Evolutionary conservation across 805 yeast genomes (phyloP).

Genomic region (Candida montana): DNA sequence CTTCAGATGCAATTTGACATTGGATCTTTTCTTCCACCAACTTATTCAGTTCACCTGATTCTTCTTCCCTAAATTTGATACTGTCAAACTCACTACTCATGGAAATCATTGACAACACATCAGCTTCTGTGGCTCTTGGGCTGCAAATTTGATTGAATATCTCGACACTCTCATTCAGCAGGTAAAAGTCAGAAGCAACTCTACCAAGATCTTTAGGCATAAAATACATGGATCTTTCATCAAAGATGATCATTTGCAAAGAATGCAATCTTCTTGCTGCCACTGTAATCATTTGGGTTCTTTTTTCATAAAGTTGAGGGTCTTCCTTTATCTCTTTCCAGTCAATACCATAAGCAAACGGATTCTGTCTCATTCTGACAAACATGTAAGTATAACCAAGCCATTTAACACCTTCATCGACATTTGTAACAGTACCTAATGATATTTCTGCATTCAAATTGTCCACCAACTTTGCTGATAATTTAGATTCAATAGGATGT

Average conservation of each 20-base stretch:
- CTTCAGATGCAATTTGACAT: conserved; percentile 77
- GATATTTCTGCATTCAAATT: conserved; percentile 96
- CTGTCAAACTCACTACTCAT: conserved; percentile 93
- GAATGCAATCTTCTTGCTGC: conserved; percentile 84
- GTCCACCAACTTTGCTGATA: conserved; percentile 76
- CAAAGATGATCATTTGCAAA: conserved; percentile 90
- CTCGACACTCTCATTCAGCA: conserved; percentile 80
- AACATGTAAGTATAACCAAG: conserved; percentile 93
- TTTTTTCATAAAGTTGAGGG: conserved; percentile 65
- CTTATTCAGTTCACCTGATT: conserved; percentile 61
- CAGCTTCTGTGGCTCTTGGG: conserved; percentile 88
- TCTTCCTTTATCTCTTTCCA: conserved; percentile 84
- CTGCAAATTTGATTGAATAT: conserved; percentile 80
- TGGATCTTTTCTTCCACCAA: conserved; percentile 57
- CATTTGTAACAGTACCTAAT: conserved; percentile 88
- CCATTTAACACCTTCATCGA: conserved; percentile 95
- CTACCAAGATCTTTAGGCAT: conserved; percentile 88
- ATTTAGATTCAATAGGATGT: conserved; percentile 89
- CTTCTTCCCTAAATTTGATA: conserved; percentile 85
- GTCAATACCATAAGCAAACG: conserved; percentile 84
- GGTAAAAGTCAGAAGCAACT: conserved; percentile 89
- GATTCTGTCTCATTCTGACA: conserved; percentile 92
- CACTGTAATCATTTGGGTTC: conserved; percentile 67
- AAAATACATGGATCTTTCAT: conserved; percentile 75
- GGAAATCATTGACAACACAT: conserved; percentile 78